Conservation (phyloP, 169 alveolate species). For the Neospora caninum region DNA sequence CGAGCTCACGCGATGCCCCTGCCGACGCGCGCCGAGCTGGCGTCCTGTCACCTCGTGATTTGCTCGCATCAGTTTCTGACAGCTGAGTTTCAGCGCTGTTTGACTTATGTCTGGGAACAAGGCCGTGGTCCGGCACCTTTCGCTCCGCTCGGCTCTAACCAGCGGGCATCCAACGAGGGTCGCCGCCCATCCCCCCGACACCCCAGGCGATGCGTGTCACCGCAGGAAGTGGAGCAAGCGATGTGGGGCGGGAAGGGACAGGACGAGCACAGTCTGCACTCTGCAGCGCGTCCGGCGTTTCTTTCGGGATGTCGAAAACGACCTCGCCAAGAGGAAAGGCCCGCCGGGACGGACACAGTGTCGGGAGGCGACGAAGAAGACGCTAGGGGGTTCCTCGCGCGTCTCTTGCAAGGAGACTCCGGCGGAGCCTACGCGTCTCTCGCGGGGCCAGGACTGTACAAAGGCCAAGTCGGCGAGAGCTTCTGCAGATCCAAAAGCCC, state of each 20-base stretch:
- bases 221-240: neutral
- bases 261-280: neutral
- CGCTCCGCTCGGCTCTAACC: too few species aligned
- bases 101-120: neutral
- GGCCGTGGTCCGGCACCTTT: neutral
- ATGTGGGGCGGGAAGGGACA: neutral
- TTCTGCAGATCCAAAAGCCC: neutral
- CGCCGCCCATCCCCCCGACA: too few species aligned
- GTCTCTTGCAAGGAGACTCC: neutral
- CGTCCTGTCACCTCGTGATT: slow-evolving; percentile 35
- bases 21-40: slow-evolving; percentile 50
- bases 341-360: neutral
- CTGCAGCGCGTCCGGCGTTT: too few species aligned
- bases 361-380: neutral
- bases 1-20: neutral
- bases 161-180: too few species aligned
- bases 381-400: neutral
- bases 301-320: too few species aligned
- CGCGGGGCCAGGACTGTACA: neutral
- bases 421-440: neutral
- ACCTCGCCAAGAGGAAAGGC: too few species aligned
- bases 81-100: slow-evolving; percentile 41
- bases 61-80: slow-evolving; percentile 42
- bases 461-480: neutral
- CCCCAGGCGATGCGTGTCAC: neutral